Percentiles rank a stretch among this genome's conserved stretches.
Conservation (phyloP, 2,329 filamentous ascomycete genomes). For the Rhynchosporium secalis region DNA sequence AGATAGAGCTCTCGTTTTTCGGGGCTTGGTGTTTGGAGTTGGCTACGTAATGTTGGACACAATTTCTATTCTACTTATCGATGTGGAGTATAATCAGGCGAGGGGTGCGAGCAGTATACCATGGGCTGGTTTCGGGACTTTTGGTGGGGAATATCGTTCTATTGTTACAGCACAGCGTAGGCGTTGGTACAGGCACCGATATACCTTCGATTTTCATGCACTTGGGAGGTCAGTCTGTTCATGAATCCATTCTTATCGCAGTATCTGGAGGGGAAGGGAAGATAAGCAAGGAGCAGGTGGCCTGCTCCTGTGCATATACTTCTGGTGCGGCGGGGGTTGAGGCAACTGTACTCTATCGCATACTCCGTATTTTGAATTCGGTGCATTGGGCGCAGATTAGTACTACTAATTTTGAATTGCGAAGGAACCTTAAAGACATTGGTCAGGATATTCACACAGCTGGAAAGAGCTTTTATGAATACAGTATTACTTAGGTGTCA, state of each 20-base stretch:
- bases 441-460: too few species aligned
- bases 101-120: conserved; percentile 1
- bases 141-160: conserved; percentile 10
- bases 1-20: background rate
- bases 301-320: too few species aligned
- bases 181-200: conserved; percentile 26
- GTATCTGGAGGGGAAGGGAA: conserved; percentile 1
- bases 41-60: background rate
- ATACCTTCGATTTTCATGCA: conserved; percentile 10
- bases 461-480: too few species aligned
- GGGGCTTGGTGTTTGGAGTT: background rate
- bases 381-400: too few species aligned
- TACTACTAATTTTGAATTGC: too few species aligned
- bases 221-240: background rate
- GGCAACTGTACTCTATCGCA: conserved; percentile 11
- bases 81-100: background rate
- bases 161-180: conserved; percentile 26
- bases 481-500: too few species aligned
- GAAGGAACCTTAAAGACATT: too few species aligned
- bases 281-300: background rate
- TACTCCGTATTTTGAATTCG: too few species aligned
- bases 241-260: conserved; percentile 9
- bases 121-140: background rate
- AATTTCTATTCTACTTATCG: conserved; percentile 1
- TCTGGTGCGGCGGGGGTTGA: too few species aligned